Evolutionary conservation across 768 basidiomycete species (phyloP), one percentile per base, ranked within the genome.

Genomic region (Lentinula edodes): DNA sequence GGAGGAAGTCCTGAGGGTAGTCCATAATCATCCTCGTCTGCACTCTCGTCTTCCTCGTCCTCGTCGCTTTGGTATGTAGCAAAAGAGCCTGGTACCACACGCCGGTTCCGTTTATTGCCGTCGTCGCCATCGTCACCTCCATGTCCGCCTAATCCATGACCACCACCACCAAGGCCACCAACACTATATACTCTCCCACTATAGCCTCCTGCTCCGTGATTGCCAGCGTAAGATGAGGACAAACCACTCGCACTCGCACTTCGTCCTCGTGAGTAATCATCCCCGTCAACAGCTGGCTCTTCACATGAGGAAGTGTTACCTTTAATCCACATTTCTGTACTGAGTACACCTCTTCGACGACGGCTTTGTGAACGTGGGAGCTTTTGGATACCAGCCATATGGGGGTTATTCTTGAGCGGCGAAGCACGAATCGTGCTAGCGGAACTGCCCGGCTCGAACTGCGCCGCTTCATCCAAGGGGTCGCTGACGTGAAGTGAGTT

Each of bases 101-200:
- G 32, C 15, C 13, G 59, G 18, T 66, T 20, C 61, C 69, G 63
- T 64, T 71, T 51, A 34, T 52, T 39, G 13, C 72, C 72, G 35
- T 74, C 71, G 60, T 76, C 79, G 55, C 75, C 79, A 34, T 76
- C 77, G 43, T 75, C 75, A 5, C 73, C 72, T 36, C 71, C 73
- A 41, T 71, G 68, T 12, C 72, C 69, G 61, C 50, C 66, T 62
- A 55, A 64, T 51, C 60, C 70, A 68, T 65, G 63, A 60, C 62
- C 46, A 15, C 55, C 62, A 58, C 60, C 62, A 42, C 58, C 46
- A 50, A 48, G 48, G 45, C 42, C 61, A 50, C 64, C 63, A 7
- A 62, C 60, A 23, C 39, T 41, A 46, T 18, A 28, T 34, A 18
- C 59, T 34, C 54, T 52, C 42, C 55, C 46, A 16, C 39, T 63